Base-by-base conservation (phyloP, 257 asterid species). In the Gentiana macrophylla region DNA sequence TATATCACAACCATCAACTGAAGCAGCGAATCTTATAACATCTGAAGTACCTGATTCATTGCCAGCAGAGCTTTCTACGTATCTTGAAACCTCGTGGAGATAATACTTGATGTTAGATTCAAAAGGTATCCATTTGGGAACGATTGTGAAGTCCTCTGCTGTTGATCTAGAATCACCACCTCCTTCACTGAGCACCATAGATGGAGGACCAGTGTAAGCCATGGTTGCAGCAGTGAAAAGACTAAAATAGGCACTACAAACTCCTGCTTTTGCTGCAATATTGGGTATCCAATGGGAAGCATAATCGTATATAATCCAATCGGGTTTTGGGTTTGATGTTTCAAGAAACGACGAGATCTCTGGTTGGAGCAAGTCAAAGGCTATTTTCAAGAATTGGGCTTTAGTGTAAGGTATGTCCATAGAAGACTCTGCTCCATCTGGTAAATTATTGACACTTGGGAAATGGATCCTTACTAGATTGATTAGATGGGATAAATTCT, bases 201-300 rank as follows among this genome's bases (percentile, higher is more conserved):
- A 63, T 4, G 87, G 83, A 41, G 92, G 84, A 43, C 90, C 79
- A 32, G 94, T 92, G 46, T 76, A 89, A 36, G 94, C 84, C 90
- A 84, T 74, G 50, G 75, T 65, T 49, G 91, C 91, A 44, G 96
- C 94, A 5, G 81, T 80, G 52, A 86, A 90, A 53, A 86, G 84
- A 65, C 93, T 83, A 35, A 86, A 86, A 51, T 13, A 83, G 2
- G 80, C 94, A 2, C 64, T 56, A 1, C 78, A 69, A 41, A 86
- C 46, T 15, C 81, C 74, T 4, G 65, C 11, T 3, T 69, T 72
- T 35, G 67, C 56, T 1, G 93, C 95, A 12, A 69, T 65, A 2
- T 24, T 48, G 1, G 94, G 94, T 13, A 89, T 49, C 97, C 97
- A 89, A 32, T 83, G 94, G 47, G 95, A 74, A 49, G 96, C 83